Evolutionary conservation across 768 basidiomycete genomes (phyloP).

Genomic region (Goffeauzyma gilvescens): DNA sequence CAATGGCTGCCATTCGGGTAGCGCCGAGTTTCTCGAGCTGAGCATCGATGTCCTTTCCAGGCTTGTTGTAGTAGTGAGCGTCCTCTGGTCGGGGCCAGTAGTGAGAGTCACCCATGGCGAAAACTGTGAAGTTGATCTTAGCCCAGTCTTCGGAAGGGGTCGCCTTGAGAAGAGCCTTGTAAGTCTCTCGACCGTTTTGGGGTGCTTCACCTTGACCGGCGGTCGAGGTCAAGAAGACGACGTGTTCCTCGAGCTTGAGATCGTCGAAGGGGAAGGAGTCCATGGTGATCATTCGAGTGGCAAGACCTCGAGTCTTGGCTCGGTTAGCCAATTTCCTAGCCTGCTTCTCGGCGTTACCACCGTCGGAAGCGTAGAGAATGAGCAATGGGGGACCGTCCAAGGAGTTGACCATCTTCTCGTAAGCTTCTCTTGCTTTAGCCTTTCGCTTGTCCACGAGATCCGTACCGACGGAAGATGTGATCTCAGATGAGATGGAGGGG

Average conservation of each 20-base stretch:
- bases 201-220: slow-evolving; percentile 97
- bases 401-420: slow-evolving; percentile 59
- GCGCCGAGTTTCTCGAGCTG: slow-evolving; percentile 63
- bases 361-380: slow-evolving; percentile 85
- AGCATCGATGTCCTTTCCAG: slow-evolving; percentile 70
- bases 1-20: slow-evolving; percentile 49
- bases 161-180: slow-evolving; percentile 48
- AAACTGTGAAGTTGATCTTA: slow-evolving; percentile 61
- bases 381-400: slow-evolving; percentile 77
- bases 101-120: slow-evolving; percentile 92
- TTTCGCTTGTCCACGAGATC: slow-evolving; percentile 66
- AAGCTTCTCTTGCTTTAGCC: slow-evolving; percentile 60
- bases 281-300: slow-evolving; percentile 52
- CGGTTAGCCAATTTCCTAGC: slow-evolving; percentile 70
- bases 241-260: slow-evolving; percentile 52
- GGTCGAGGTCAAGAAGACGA: slow-evolving; percentile 72
- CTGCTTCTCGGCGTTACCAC: slow-evolving; percentile 86
- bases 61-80: slow-evolving; percentile 95
- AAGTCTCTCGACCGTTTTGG: slow-evolving; percentile 79
- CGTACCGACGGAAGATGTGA: slow-evolving; percentile 68
- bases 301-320: slow-evolving; percentile 66
- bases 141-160: slow-evolving; percentile 41
- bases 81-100: slow-evolving; percentile 98
- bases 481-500: slow-evolving; percentile 59
- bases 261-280: slow-evolving; percentile 50